Evolutionary conservation across 805 yeast genomes (phyloP).

Genomic region (Saturnispora serradocipensis): DNA sequence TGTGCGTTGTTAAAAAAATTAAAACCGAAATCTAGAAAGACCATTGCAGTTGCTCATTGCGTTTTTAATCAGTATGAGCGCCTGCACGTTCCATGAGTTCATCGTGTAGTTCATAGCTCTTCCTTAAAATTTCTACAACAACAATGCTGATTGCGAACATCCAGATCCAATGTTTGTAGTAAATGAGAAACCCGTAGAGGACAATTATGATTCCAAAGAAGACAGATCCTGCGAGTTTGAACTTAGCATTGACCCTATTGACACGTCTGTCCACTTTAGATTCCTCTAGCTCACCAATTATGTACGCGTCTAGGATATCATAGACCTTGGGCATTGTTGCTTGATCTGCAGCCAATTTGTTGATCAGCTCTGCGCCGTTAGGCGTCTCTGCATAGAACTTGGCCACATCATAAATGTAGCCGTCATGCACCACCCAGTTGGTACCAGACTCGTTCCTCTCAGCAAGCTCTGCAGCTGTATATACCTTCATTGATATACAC

Average conservation of each 20-base stretch:
- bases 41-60: neutral
- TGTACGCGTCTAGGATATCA: neutral
- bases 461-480: conserved; percentile 53
- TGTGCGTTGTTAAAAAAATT: neutral
- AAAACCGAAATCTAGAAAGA: neutral
- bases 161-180: neutral
- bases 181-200: neutral
- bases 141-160: neutral
- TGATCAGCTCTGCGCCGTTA: conserved; percentile 55
- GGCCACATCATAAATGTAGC: conserved; percentile 70
- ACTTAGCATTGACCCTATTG: neutral
- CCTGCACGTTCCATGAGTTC: conserved; percentile 4
- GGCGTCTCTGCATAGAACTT: conserved; percentile 76
- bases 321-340: neutral
- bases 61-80: neutral
- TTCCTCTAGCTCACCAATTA: conserved; percentile 2
- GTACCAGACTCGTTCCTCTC: conserved; percentile 64
- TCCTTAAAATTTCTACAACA: neutral
- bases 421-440: conserved; percentile 77
- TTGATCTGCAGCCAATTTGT: neutral
- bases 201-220: neutral
- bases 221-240: neutral
- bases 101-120: conserved; percentile 1
- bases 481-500: neutral
- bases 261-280: neutral